Conservation (phyloP, 176 grass and related monocot genomes). For the Carex scoparia region DNA sequence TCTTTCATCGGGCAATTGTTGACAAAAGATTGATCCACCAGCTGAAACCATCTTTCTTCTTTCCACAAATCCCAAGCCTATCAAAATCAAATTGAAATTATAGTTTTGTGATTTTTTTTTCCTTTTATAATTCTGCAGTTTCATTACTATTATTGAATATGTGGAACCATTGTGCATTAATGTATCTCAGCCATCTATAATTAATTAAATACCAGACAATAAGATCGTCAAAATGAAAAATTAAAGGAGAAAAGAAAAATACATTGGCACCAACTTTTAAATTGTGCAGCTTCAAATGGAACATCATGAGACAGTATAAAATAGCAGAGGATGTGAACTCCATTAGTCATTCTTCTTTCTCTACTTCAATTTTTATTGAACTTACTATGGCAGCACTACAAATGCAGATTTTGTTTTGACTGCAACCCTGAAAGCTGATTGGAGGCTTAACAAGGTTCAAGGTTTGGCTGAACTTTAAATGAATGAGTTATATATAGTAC, state of each 20-base stretch:
- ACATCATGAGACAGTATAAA: background rate
- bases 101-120: too few relatives aligned
- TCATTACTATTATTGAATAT: background rate
- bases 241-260: too few relatives aligned
- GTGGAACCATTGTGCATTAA: too few relatives aligned
- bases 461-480: too few relatives aligned
- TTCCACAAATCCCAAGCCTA: conserved; percentile 1
- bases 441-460: background rate
- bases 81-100: background rate
- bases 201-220: too few relatives aligned
- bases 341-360: background rate
- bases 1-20: background rate
- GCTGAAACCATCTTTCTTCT: conserved; percentile 6
- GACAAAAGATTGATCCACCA: background rate
- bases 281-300: too few relatives aligned
- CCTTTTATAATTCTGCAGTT: background rate
- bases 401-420: background rate
- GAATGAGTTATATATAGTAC: background rate
- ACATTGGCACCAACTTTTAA: too few relatives aligned
- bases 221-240: too few relatives aligned
- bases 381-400: background rate
- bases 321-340: background rate
- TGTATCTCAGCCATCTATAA: too few relatives aligned
- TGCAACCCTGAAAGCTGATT: background rate
- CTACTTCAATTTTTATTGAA: background rate